Conservation (phyloP, 768 basidiomycete species). For the Sporobolomyces phaffii region DNA sequence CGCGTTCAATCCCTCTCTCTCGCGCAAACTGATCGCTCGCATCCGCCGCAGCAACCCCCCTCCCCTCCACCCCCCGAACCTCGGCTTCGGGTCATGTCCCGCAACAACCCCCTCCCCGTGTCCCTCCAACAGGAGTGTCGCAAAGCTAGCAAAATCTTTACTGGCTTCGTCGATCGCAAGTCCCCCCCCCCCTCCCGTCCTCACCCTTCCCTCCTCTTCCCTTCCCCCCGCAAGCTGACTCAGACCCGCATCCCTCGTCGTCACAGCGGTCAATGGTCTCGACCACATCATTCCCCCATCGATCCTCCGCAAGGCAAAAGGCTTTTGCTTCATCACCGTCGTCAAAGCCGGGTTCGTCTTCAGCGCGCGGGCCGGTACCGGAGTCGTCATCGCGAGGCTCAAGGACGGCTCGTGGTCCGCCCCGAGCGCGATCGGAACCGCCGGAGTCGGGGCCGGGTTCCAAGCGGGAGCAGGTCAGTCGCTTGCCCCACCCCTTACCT, state of each 20-base stretch:
- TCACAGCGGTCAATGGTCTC: constrained; percentile 31
- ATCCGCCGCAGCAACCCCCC: too few species aligned
- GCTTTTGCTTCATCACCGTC: constrained; percentile 40
- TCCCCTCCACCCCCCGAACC: too few species aligned
- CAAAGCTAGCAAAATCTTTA: constrained; percentile 27
- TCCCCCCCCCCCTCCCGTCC: not conserved
- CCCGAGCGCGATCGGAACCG: constrained; percentile 89
- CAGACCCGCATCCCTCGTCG: not conserved
- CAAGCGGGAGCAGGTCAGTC: constrained; percentile 47
- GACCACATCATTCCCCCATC: constrained; percentile 40
- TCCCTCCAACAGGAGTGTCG: constrained; percentile 22
- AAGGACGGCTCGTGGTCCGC: constrained; percentile 70
- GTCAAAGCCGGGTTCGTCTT: constrained; percentile 43
- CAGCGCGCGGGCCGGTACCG: constrained; percentile 40
- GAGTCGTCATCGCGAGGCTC: constrained; percentile 38
- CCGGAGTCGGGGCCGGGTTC: constrained; percentile 79
- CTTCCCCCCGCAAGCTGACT: not conserved
- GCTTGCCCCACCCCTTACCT: constrained; percentile 37
- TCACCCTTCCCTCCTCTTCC: not conserved
- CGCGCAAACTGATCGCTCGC: not conserved
- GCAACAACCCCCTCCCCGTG: constrained; percentile 24
- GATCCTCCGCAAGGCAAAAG: constrained; percentile 40
- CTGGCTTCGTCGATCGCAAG: constrained; percentile 25
- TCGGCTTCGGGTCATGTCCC: constrained; percentile 16
- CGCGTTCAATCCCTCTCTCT: not conserved